Evolutionary conservation across 1,284 basidiomycete genomes (phyloP).

Genomic region (Cerioporus squamosus): DNA sequence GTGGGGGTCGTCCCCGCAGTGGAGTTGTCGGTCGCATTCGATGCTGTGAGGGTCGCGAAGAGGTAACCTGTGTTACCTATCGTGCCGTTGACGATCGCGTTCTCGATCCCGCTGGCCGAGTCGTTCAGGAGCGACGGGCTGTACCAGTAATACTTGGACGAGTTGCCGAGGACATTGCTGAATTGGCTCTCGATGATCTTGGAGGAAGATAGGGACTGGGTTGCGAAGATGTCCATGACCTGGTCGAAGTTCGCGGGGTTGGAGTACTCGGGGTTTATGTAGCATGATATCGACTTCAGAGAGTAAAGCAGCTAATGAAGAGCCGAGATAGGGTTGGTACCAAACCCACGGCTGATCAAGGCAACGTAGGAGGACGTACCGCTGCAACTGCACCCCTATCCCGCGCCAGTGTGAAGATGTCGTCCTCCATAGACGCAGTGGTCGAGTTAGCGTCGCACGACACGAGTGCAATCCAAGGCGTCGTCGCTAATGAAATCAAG

Average conservation of each 20-base stretch:
- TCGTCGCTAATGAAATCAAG: conserved; percentile 51
- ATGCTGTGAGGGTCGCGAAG: conserved; percentile 68
- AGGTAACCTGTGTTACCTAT: conserved; percentile 60
- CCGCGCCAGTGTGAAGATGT: conserved; percentile 82
- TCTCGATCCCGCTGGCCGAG: conserved; percentile 52
- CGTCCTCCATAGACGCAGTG: conserved; percentile 54
- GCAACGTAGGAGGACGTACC: conserved; percentile 42
- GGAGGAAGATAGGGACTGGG: conserved; percentile 50
- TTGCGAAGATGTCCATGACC: conserved; percentile 81
- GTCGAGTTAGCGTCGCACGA: conserved; percentile 82
- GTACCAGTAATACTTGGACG: conserved; percentile 58
- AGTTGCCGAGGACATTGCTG: conserved; percentile 45
- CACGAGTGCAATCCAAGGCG: conserved; percentile 90
- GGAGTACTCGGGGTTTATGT: conserved; percentile 74
- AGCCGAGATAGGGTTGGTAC: not conserved
- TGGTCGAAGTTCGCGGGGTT: conserved; percentile 69
- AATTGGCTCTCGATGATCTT: conserved; percentile 72
- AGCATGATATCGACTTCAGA: conserved; percentile 68
- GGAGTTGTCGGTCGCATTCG: conserved; percentile 56
- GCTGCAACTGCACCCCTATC: conserved; percentile 81
- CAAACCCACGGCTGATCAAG: not conserved
- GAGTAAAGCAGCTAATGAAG: conserved; percentile 76
- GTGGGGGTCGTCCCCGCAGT: conserved; percentile 8
- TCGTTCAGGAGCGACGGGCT: conserved; percentile 62
- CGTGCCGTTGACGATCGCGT: conserved; percentile 47